Percentiles rank a stretch among this genome's conserved stretches.
Evolutionary conservation across 2,329 filamentous ascomycete species (phyloP).

Genomic region (Macrophomina pseudophaseolina): DNA sequence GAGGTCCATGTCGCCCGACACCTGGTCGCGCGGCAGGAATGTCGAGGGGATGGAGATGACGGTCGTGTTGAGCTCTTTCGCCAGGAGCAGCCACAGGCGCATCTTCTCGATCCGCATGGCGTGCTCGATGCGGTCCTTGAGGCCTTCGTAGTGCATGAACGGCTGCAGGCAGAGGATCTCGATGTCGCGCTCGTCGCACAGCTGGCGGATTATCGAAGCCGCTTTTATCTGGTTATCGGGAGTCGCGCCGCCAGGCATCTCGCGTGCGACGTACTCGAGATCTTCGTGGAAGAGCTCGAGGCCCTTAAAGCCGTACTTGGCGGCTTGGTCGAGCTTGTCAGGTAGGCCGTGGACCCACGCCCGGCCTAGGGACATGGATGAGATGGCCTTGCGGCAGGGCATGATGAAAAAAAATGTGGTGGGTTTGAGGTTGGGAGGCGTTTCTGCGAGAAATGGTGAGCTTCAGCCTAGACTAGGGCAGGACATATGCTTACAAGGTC

Average conservation of each 20-base stretch:
- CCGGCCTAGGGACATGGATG: slow-evolving; percentile 77
- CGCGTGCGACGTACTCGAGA: slow-evolving; percentile 64
- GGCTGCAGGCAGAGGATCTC: slow-evolving; percentile 73
- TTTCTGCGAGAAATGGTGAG: background rate
- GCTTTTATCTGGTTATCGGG: slow-evolving; percentile 60
- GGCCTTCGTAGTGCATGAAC: slow-evolving; percentile 78
- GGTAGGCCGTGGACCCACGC: slow-evolving; percentile 71
- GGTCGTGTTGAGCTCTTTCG: slow-evolving; percentile 68
- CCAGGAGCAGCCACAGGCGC: slow-evolving; percentile 71
- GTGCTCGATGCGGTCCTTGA: slow-evolving; percentile 66
- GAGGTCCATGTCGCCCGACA: slow-evolving; percentile 58
- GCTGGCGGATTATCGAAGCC: slow-evolving; percentile 59
- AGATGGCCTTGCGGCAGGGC: slow-evolving; percentile 69
- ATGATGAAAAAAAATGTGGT: slow-evolving; percentile 37
- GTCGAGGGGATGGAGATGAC: slow-evolving; percentile 76
- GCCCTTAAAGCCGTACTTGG: slow-evolving; percentile 67
- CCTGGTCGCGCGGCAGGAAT: slow-evolving; percentile 63
- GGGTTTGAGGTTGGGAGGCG: background rate
- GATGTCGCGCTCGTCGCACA: slow-evolving; percentile 63
- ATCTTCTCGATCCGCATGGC: slow-evolving; percentile 65
- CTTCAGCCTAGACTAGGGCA: background rate
- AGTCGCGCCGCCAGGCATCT: slow-evolving; percentile 50
- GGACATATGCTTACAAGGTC: too few relatives aligned
- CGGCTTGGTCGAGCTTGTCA: slow-evolving; percentile 71
- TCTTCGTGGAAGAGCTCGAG: slow-evolving; percentile 83